Evolutionary conservation across 2,329 filamentous ascomycete genomes (phyloP).

Genomic region (Elsinoe batatas): DNA sequence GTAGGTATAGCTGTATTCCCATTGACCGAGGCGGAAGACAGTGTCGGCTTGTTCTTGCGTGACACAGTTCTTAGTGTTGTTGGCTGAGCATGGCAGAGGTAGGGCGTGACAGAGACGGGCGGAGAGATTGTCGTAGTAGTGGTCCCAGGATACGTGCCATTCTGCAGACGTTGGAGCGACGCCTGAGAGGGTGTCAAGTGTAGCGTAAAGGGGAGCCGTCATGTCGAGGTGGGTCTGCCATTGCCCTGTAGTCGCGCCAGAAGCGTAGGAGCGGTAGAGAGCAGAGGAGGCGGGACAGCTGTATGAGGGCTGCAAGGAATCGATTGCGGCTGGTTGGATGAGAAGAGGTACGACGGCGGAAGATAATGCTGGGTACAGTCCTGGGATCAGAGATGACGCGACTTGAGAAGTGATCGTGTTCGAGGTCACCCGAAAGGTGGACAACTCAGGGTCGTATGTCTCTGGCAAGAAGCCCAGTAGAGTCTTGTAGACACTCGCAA

Average conservation of each 20-base stretch:
- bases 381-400: slow-evolving; percentile 61
- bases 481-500: slow-evolving; percentile 66
- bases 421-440: slow-evolving; percentile 65
- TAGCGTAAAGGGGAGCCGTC: slow-evolving; percentile 45
- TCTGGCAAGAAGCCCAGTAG: slow-evolving; percentile 57
- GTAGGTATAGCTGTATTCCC: slow-evolving; percentile 72
- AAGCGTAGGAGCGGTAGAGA: slow-evolving; percentile 37
- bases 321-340: slow-evolving; percentile 48
- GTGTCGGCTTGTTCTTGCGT: slow-evolving; percentile 52
- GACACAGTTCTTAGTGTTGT: slow-evolving; percentile 48
- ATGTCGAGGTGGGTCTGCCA: slow-evolving; percentile 58
- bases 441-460: slow-evolving; percentile 34
- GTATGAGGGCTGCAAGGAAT: slow-evolving; percentile 68
- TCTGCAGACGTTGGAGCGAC: slow-evolving; percentile 45
- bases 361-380: slow-evolving; percentile 48
- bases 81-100: slow-evolving; percentile 57
- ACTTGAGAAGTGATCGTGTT: slow-evolving; percentile 78
- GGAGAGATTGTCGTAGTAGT: slow-evolving; percentile 78
- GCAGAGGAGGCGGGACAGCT: slow-evolving; percentile 46
- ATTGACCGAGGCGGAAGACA: slow-evolving; percentile 68
- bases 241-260: slow-evolving; percentile 33
- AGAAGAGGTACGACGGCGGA: slow-evolving; percentile 28
- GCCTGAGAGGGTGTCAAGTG: slow-evolving; percentile 59
- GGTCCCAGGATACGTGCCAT: slow-evolving; percentile 66
- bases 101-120: slow-evolving; percentile 67